Percentiles rank a stretch among this genome's conserved stretches.
phyloP scores from a whole-genome alignment of 306 rosid species.

The Lathyrus tuberosus region DNA sequence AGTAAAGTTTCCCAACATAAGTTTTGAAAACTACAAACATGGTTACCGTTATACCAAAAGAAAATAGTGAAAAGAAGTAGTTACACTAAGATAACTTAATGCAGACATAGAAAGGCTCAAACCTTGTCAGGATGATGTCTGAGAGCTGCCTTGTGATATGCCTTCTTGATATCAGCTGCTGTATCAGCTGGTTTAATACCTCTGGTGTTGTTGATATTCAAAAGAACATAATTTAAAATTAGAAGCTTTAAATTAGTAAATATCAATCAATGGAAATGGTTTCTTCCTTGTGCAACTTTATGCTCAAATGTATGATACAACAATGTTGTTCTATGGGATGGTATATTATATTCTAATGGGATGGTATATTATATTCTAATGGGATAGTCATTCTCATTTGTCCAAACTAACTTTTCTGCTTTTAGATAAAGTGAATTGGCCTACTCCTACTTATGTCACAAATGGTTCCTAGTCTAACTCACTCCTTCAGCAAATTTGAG shows the following conservation, averaged over 20 bases:
- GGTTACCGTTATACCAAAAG: conserved; percentile 1
- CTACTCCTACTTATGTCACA: not conserved
- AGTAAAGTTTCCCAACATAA: not conserved
- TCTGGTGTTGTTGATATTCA: conserved; percentile 45
- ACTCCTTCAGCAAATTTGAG: not conserved
- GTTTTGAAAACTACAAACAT: conserved; percentile 17
- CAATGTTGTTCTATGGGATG: not conserved
- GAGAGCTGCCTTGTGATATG: conserved; percentile 78
- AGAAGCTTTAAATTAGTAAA: conserved; percentile 30
- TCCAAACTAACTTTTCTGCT: conserved; percentile 1
- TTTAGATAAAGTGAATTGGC: not conserved
- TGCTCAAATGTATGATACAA: conserved; percentile 1
- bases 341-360: not conserved
- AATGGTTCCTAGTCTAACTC: conserved; percentile 4
- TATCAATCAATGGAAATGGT: conserved; percentile 4
- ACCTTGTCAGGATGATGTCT: conserved; percentile 87
- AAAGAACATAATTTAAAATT: conserved; percentile 32
- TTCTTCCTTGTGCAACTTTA: conserved; percentile 16
- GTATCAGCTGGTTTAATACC: conserved; percentile 59
- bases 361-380: not conserved
- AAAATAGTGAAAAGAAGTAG: conserved; percentile 5
- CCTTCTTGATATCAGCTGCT: conserved; percentile 66
- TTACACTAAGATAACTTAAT: conserved; percentile 22
- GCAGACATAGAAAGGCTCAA: conserved; percentile 38
- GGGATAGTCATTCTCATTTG: not conserved